Evolutionary conservation across 495 filamentous ascomycete species (phyloP), one percentile per base, ranked within the genome.

Genomic region (Bathelium albidoporum): DNA sequence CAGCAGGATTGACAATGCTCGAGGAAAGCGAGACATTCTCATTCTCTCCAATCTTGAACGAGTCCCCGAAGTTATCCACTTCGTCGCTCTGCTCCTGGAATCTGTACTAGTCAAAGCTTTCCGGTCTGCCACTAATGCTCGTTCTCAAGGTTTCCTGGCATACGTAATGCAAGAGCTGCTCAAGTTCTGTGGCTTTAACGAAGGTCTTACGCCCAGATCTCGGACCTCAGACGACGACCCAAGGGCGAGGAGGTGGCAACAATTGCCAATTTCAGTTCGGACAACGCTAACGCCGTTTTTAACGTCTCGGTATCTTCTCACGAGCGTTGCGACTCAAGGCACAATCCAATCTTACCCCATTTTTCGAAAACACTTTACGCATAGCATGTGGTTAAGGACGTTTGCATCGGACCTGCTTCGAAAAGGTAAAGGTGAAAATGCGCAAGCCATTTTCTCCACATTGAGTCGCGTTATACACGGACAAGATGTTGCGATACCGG

Each of bases 91-190:
- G 67, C 78, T 94, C 52, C 80, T 99, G 9, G 88, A 95, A 67
- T 81, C 94, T 70, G 86, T 95, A 1, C 77, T 97, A 26, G 90
- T 97, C 59, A 89, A 91, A 66, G 87, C 91, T 14, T 99, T 99
- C 71, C 77, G 93, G 36, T 93, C 91, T 1, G 87, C 89, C 11
- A 91, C 85, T 1, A 94, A 96, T 69, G 87, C 91, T 0, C 86
- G 85, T 69, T 81, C 89, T 20, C 92, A 96, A 71, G 90, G 90
- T 0, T 97, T 95, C 71, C 78, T 99, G 18, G 89, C 91, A 16
- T 97, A 86, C 71, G 88, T 86, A 1, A 96, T 97, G 87, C 94
- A 99, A 73, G 88, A 94, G 68, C 79, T 99, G 10, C 81, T 97
- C 10, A 86, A 85, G 61, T 83, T 86, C 64, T 86, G 86, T 69